Evolutionary conservation across 177 flowering plant species (phyloP).

Genomic region (Vitis hybrid): DNA sequence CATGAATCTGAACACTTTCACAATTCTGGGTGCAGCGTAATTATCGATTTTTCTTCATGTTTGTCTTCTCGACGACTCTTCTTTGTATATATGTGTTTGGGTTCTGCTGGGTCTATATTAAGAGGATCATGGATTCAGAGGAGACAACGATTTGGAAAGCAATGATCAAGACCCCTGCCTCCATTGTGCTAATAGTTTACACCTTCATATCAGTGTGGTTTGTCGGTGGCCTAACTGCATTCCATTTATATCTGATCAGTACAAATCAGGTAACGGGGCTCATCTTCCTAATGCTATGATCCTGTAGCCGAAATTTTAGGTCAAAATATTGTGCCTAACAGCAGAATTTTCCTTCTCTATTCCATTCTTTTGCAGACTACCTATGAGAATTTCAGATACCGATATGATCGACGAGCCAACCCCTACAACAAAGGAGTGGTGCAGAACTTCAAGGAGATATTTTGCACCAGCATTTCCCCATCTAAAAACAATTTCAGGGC

Average conservation of each 20-base stretch:
- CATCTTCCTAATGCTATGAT: neutral
- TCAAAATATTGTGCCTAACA: neutral
- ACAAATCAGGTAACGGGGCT: constrained; percentile 74
- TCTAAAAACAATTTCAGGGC: constrained; percentile 85
- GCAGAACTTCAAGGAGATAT: constrained; percentile 72
- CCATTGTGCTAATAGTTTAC: constrained; percentile 74
- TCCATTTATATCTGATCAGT: constrained; percentile 84
- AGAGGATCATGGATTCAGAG: constrained; percentile 61
- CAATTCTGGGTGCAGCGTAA: constrained; percentile 69
- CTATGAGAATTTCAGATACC: constrained; percentile 90
- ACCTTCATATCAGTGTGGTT: constrained; percentile 87
- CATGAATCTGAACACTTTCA: neutral
- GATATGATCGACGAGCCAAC: constrained; percentile 72
- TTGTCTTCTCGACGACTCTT: constrained; percentile 83
- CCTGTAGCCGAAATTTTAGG: neutral
- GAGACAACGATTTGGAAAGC: constrained; percentile 74
- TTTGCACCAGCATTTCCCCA: constrained; percentile 52
- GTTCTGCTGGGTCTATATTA: constrained; percentile 86
- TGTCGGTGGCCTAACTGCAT: constrained; percentile 91
- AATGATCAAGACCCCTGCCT: constrained; percentile 78
- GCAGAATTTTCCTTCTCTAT: neutral
- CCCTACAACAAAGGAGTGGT: constrained; percentile 81
- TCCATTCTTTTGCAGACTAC: constrained; percentile 67
- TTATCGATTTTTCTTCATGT: constrained; percentile 93
- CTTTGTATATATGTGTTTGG: constrained; percentile 80